Evolutionary conservation across 1,139 yeast genomes (phyloP).

Genomic region (Groenewaldozyma sp.): DNA sequence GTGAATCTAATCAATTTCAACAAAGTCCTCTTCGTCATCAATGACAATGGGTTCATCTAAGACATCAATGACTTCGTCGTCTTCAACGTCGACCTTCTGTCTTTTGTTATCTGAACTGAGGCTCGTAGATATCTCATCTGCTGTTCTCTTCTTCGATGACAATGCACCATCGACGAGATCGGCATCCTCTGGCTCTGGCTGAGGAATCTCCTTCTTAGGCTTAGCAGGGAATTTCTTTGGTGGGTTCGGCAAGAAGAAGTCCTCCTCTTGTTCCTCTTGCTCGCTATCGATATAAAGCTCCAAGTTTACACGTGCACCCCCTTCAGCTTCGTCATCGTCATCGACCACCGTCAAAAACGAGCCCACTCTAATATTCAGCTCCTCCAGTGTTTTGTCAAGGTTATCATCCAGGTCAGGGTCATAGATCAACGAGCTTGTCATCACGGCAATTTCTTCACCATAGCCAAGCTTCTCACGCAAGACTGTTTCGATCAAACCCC

Average conservation of each 20-base stretch:
- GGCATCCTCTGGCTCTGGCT: conserved; percentile 6
- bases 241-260: conserved; percentile 9
- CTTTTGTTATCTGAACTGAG: conserved; percentile 16
- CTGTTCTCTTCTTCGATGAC: conserved; percentile 4
- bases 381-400: conserved; percentile 37
- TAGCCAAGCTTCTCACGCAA: conserved; percentile 45
- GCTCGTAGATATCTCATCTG: conserved; percentile 3
- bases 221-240: conserved; percentile 12
- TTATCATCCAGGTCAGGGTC: conserved; percentile 90
- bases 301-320: conserved; percentile 46
- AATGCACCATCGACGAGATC: conserved; percentile 7
- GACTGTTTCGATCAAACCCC: conserved; percentile 37
- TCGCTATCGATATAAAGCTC: conserved; percentile 64
- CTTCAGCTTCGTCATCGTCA: conserved; percentile 51
- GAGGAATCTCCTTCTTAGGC: conserved; percentile 10
- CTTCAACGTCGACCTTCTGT: conserved; percentile 14
- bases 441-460: conserved; percentile 56
- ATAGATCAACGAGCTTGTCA: conserved; percentile 58
- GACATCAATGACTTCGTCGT: conserved; percentile 15
- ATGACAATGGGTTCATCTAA: conserved; percentile 16
- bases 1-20: conserved; percentile 19
- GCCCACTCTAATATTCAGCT: conserved; percentile 52
- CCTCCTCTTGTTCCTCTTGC: conserved; percentile 13
- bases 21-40: conserved; percentile 24
- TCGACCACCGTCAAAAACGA: conserved; percentile 63